Base-by-base conservation (phyloP, 2,329 filamentous ascomycete genomes). In the Ceratocystis albifundus region DNA sequence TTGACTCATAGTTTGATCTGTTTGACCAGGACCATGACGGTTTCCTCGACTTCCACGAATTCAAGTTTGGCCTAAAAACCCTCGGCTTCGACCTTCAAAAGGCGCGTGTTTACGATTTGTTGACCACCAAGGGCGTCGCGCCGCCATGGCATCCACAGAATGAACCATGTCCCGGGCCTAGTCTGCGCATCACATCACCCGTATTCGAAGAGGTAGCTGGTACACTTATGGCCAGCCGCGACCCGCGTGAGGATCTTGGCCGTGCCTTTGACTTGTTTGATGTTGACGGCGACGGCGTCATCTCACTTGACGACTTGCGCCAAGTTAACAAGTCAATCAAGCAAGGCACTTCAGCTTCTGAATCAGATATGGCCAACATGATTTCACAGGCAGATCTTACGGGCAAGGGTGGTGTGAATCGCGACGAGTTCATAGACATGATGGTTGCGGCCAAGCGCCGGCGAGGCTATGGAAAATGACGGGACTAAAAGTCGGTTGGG, bases 331-430 rank as follows among this genome's bases (percentile, higher is more conserved):
- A 90, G 72, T 94, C 97, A 75, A 80, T 99, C 70, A 94, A 94
- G 6, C 93, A 97, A 75, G 77, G 78, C 66, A 75, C 76, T 55
- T 90, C 89, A 12, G 80, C 99, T 71, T 90, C 94, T 71, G 93
- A 99, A 73, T 89, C 95, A 72, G 94, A 99, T 75, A 80, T 99
- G 69, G 82, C 85, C 71, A 91, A 91, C 70, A 99, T 99, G 94
- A 94, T 99, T 77, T 91, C 96, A 73, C 93, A 97, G 76, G 95
- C 97, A 78, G 94, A 99, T 78, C 82, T 96, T 70, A 89, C 96
- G 73, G 93, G 90, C 0, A 95, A 96, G 71, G 92, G 92, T 10
- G 91, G 83, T 66, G 85, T 88, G 6, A 84, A 83, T 69, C 79
- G 84, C 70, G 85, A 88, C 67, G 86, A 88, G 74, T 88, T 88